Base-by-base conservation (phyloP, 257 asterid species). In the Ligustrum vulgare region DNA sequence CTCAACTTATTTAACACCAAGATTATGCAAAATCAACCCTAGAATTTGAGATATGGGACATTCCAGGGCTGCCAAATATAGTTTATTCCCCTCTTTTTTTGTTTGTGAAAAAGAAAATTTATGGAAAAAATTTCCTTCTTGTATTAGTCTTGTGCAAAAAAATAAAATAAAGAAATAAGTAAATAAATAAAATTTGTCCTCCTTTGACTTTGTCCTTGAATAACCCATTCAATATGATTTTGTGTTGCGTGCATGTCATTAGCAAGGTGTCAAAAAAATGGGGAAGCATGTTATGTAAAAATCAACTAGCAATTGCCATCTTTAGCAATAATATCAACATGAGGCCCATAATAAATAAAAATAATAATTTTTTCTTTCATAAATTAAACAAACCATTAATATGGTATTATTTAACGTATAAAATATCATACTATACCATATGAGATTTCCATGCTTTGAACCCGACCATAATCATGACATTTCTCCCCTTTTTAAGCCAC, bases 381-480 rank as follows among this genome's bases (percentile, higher is more conserved):
- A n/a, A n/a, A 28, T 28, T 74, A 76, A 76, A 35, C 72, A 77
- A 84, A 77, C 79, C 83, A 82, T 71, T n/a, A 71, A 60, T 60
- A 60, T 75, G 67, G 69, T 47, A 80, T 62, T 75, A 75, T 67
- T 65, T 72, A 81, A 83, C 68, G 85, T 72, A 84, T 36, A 74
- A 67, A 80, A 80, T 51, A 51, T 25, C 62, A 51, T n/a, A 65
- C 62, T 11, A 18, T 51, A 65, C 79, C 81, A 82, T 51, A 69
- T 71, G 82, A 80, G 86, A 71, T 37, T 77, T 81, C 76, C 81
- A 79, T 84, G 82, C 86, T 79, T n/a, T 73, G 82, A 78, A 80
- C 68, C 78, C 75, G 80, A 86, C 81, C 75, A 76, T 77, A 75
- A 84, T 86, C 89, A 89, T 88, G 82, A 84, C 88, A 79, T 58